phyloP scores from a whole-genome alignment of 331 rosid genomes.

The Quercus phellos region DNA sequence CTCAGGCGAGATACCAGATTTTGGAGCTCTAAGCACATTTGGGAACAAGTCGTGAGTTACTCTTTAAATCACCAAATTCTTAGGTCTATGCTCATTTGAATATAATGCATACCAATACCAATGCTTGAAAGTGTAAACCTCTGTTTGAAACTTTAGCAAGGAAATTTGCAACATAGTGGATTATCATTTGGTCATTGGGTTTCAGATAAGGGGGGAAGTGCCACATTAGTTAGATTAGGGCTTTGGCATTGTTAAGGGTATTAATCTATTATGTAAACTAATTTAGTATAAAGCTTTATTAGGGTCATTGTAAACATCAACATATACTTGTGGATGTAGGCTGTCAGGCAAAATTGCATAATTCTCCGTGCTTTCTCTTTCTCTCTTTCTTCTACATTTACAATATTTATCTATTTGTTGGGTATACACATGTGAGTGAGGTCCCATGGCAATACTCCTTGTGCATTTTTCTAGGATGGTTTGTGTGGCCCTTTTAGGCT shows the following conservation, averaged over 20 bases:
- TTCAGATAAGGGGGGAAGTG: not conserved
- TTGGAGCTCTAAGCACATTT: constrained; percentile 80
- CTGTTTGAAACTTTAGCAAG: not conserved
- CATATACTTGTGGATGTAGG: too few species aligned
- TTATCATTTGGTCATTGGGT: not conserved
- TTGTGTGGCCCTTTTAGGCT: too few species aligned
- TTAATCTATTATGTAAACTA: not conserved
- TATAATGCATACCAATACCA: not conserved
- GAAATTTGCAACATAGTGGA: not conserved
- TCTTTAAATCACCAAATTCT: not conserved
- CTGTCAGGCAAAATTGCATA: too few species aligned
- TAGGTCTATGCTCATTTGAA: not conserved
- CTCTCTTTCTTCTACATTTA: too few species aligned
- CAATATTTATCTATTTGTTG: too few species aligned
- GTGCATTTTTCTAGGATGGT: too few species aligned
- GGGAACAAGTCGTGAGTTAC: constrained; percentile 59
- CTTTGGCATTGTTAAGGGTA: not conserved
- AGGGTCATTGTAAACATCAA: too few species aligned
- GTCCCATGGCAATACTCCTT: too few species aligned
- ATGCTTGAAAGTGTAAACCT: not conserved
- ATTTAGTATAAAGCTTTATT: too few species aligned
- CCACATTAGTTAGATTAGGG: not conserved
- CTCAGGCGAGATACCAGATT: constrained; percentile 83
- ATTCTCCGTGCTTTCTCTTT: too few species aligned
- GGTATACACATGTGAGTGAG: too few species aligned